Evolutionary conservation across 1,284 basidiomycete species (phyloP), one percentile per base, ranked within the genome.

Genomic region (Tremellales sp.): DNA sequence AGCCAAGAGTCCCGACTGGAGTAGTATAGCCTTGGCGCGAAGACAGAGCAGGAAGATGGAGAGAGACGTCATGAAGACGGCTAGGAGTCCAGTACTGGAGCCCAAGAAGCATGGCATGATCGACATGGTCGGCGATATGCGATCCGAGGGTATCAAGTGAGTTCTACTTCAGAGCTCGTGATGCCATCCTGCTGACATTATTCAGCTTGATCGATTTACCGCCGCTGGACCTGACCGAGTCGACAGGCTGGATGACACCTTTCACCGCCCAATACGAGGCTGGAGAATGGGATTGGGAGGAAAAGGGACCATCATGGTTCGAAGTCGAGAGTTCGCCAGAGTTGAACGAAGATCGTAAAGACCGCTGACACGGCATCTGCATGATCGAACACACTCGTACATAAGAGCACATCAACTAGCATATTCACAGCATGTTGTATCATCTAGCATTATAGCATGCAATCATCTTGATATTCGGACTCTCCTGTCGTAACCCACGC

Each of bases 401-500:
- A 44, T 42, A 37, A 29, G 43, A 22, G 10, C 19, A 17, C 33
- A 36, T 36, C 15, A n/a, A 36, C 33, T 15, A 36, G 5, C 33
- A 36, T 36, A 7, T 40, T 13, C 13, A 19, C 22, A 13, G 6
- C 4, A 36, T 36, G 6, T n/a, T 36, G 6, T n/a, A 36, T 17
- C 13, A 5, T 36, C 33, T 41, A 17, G 19, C 22, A n/a, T n/a
- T n/a, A n/a, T n/a, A n/a, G n/a, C n/a, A 23, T 43, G 10, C 36
- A n/a, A 36, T 49, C 26, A 61, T 19, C 56, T 42, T 2, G 67
- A 62, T 8, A 72, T 54, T 26, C 63, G 48, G 21, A 74, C 53
- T 10, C 56, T 53, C 10, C 67, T 54, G 48, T 75, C 73, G 43
- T 75, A 75, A 1, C 73, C 73, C 0, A 73, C 70, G 45, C 67